Percentiles rank a stretch among this genome's conserved stretches.
phyloP scores from a whole-genome alignment of 2,329 filamentous ascomycete genomes.

The Hypoxylon sp. region DNA sequence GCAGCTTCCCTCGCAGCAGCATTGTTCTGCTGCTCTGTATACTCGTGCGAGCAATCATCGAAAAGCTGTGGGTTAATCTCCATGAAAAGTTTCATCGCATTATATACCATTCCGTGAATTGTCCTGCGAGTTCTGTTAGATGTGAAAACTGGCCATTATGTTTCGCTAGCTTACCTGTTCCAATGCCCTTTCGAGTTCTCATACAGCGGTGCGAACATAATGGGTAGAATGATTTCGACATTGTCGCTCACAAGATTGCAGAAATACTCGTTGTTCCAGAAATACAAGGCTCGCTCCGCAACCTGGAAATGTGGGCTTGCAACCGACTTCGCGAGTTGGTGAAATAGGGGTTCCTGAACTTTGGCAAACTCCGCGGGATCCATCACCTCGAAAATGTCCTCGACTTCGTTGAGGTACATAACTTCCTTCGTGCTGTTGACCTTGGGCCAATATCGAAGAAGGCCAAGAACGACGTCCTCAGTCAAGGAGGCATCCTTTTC shows the following conservation, averaged over 20 bases:
- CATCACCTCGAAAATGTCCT: conserved; percentile 99
- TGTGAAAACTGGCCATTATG: neutral
- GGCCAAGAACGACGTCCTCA: conserved; percentile 95
- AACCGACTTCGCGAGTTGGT: conserved; percentile 96
- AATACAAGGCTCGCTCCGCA: conserved; percentile 95
- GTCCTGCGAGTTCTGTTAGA: conserved; percentile 72
- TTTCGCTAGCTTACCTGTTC: conserved; percentile 79
- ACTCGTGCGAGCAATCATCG: conserved; percentile 98
- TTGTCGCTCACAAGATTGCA: conserved; percentile 99
- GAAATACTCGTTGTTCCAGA: conserved; percentile 99
- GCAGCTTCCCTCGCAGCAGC: conserved; percentile 85
- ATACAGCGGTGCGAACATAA: conserved; percentile 98
- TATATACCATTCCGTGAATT: conserved; percentile 99
- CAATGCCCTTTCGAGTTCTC: conserved; percentile 99
- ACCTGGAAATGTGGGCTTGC: conserved; percentile 99
- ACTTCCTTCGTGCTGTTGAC: conserved; percentile 99
- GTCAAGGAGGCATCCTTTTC: conserved; percentile 98
- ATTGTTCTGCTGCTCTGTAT: conserved; percentile 95
- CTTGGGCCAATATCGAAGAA: conserved; percentile 98
- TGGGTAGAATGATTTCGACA: conserved; percentile 96
- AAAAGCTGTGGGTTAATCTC: conserved; percentile 99
- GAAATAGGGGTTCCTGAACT: conserved; percentile 97
- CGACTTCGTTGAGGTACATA: conserved; percentile 99
- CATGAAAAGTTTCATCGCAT: conserved; percentile 99
- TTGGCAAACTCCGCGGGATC: conserved; percentile 98